phyloP scores from a whole-genome alignment of 192 early-diverging fungal species.

The Physocladia obscura region DNA sequence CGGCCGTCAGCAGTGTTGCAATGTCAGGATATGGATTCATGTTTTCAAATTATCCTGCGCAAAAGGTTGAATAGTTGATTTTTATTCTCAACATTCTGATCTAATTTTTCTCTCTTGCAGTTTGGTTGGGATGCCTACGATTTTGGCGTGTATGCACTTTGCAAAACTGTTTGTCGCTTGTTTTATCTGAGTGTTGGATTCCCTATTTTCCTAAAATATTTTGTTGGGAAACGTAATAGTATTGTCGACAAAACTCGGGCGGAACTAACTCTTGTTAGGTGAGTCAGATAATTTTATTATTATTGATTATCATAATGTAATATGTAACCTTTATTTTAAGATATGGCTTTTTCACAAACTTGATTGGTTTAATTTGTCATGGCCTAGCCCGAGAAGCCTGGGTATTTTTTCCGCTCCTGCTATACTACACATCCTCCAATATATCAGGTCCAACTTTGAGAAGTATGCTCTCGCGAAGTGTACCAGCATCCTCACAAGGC shows the following conservation, averaged over 20 bases:
- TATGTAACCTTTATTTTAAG: neutral
- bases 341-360: constrained; percentile 18
- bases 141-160: constrained; percentile 34
- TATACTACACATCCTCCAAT: constrained; percentile 1
- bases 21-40: constrained; percentile 8
- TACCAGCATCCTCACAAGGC: constrained; percentile 35
- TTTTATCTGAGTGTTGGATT: constrained; percentile 37
- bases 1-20: constrained; percentile 14
- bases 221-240: neutral
- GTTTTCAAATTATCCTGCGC: constrained; percentile 43
- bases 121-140: constrained; percentile 53
- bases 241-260: constrained; percentile 7
- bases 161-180: constrained; percentile 27
- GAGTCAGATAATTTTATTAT: neutral
- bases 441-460: constrained; percentile 33
- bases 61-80: neutral
- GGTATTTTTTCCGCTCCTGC: constrained; percentile 35
- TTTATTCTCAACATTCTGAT: neutral
- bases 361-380: constrained; percentile 11
- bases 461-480: constrained; percentile 34
- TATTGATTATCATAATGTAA: neutral
- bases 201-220: neutral
- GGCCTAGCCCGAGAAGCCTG: constrained; percentile 30
- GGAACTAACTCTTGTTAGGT: constrained; percentile 11
- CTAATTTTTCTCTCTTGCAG: neutral